phyloP scores from a whole-genome alignment of 176 grass and related monocot species.

The Bothriochloa decipiens region DNA sequence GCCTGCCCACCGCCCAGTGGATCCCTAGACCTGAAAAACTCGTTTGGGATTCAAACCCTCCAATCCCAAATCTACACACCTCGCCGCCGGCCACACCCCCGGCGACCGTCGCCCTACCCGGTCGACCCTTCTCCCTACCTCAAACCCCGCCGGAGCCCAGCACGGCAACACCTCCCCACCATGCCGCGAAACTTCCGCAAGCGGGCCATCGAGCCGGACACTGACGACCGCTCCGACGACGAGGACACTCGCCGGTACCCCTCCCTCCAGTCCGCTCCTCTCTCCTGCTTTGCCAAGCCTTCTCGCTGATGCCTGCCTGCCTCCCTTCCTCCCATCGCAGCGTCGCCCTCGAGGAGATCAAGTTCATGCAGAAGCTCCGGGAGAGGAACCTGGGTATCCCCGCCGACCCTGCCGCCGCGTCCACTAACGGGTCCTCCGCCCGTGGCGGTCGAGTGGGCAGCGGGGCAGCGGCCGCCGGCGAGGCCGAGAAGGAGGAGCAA shows the following conservation, averaged over 20 bases:
- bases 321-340: constrained; percentile 18
- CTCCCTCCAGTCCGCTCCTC: background rate
- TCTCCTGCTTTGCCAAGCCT: background rate
- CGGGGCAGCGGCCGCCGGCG: constrained; percentile 17
- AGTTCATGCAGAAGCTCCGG: constrained; percentile 64
- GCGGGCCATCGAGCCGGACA: constrained; percentile 55
- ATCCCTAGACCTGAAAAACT: background rate
- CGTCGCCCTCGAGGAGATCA: constrained; percentile 74
- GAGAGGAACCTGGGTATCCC: constrained; percentile 66
- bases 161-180: background rate
- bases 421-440: constrained; percentile 27
- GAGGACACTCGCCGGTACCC: constrained; percentile 57
- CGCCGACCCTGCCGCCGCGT: constrained; percentile 24
- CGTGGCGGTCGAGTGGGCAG: background rate
- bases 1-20: background rate
- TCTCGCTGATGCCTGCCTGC: background rate
- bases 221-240: constrained; percentile 57
- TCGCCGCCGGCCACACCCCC: constrained; percentile 46
- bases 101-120: constrained; percentile 13
- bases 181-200: constrained; percentile 76
- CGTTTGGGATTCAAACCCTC: constrained; percentile 12
- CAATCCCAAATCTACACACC: constrained; percentile 25
- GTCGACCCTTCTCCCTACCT: background rate
- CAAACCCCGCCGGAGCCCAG: background rate
- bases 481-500: constrained; percentile 71